Evolutionary conservation across 2,329 filamentous ascomycete species (phyloP).

Genomic region (Colletotrichum higginsianum): DNA sequence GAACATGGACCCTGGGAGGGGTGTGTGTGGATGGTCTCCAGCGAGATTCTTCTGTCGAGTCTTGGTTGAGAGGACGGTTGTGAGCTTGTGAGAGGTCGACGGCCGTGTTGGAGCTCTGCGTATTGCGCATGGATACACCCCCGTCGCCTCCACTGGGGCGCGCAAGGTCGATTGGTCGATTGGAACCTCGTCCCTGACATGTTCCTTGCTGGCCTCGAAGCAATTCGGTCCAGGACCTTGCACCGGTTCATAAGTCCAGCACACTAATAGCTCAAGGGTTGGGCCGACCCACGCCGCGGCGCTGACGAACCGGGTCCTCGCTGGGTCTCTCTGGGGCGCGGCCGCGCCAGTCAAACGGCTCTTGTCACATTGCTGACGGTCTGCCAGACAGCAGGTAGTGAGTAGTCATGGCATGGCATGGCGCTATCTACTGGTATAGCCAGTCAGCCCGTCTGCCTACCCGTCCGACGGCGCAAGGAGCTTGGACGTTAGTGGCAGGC

Average conservation of each 20-base stretch:
- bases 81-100: slow-evolving; percentile 7
- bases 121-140: background rate
- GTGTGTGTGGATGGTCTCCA: slow-evolving; percentile 22
- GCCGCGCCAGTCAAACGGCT: slow-evolving; percentile 7
- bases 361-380: background rate
- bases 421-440: background rate
- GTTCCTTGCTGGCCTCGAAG: slow-evolving; percentile 22
- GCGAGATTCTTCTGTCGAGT: background rate
- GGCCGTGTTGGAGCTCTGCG: background rate
- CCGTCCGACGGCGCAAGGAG: background rate
- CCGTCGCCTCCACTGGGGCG: slow-evolving; percentile 31
- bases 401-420: background rate
- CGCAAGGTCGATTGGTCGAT: slow-evolving; percentile 25
- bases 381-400: background rate
- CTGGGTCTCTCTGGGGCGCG: slow-evolving; percentile 5
- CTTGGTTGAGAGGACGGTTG: background rate
- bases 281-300: slow-evolving; percentile 31
- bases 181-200: slow-evolving; percentile 39
- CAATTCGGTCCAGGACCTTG: slow-evolving; percentile 12
- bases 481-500: slow-evolving; percentile 1
- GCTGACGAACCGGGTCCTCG: slow-evolving; percentile 31
- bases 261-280: slow-evolving; percentile 37
- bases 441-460: no score
- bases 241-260: slow-evolving; percentile 30
- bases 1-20: slow-evolving; percentile 38